These are phyloP conservation scores for Ceratocystis ficicola DNA, from an alignment of 2,329 filamentous ascomycete genomes.

Conservation along the genomic window DNA sequence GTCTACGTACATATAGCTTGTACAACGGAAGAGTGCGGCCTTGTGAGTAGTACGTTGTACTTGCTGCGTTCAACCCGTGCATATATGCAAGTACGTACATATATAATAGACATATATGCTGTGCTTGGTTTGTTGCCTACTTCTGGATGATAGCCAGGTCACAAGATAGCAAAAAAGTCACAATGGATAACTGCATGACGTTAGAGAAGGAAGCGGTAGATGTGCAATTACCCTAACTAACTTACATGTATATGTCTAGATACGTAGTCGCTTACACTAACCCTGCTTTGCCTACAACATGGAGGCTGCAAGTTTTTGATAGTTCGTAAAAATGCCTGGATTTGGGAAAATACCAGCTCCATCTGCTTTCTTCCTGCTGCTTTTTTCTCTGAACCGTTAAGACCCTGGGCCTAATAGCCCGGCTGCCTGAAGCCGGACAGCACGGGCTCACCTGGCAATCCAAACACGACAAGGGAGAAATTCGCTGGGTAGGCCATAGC, in stretches of 20 bases:
- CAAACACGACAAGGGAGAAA: background rate
- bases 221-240: background rate
- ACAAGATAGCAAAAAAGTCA: background rate
- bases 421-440: background rate
- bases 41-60: background rate
- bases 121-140: too few relatives aligned
- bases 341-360: too few relatives aligned
- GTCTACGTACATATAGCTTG: background rate
- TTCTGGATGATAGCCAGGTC: too few relatives aligned
- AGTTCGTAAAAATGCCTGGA: too few relatives aligned
- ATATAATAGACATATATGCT: background rate
- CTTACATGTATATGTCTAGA: background rate
- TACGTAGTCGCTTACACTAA: background rate
- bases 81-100: background rate
- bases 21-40: background rate
- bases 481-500: background rate
- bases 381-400: background rate
- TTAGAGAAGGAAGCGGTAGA: background rate
- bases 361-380: background rate
- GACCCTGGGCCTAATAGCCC: background rate
- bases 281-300: too few relatives aligned
- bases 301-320: too few relatives aligned
- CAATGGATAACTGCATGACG: background rate
- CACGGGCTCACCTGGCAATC: slow-evolving; percentile 5
- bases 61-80: too few relatives aligned